Base-by-base conservation (phyloP, 179 eudicot genomes). In the Beta macrorhiza region DNA sequence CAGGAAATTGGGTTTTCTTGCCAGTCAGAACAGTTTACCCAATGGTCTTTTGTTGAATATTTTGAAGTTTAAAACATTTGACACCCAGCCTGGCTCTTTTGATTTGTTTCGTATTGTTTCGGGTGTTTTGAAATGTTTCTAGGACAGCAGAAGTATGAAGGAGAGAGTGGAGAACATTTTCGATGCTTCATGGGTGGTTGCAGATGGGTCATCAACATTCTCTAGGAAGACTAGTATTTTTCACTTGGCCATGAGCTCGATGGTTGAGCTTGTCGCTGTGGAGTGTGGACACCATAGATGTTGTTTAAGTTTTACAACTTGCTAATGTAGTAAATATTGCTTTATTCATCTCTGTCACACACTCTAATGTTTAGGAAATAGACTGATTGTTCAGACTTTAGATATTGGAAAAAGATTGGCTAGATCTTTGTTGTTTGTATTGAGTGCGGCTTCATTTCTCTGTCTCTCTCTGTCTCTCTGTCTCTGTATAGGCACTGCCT, bases 231-330 rank as follows among this genome's bases (percentile, higher is more conserved):
- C 11, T 49, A 49, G 8, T 49, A 29, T 80, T 63, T 45, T 74
- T 32, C 74, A 20, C 16, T 53, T 63, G 69, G 25, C 62, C 19
- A 29, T 45, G 49, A 51, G 69, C 11, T 25, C 37, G 73, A 17
- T 61, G 67, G 73, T n/a, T 62, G 15, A 68, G 67, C 37, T 61
- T 44, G 51, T 70, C 58, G 67, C 19, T 58, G 47, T 78, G 53
- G 75, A 76, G 51, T 42, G 10, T 15, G 75, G 74, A 32, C 78
- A 57, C 8, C 12, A 17, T 47, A 19, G 47, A 19, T 61, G 42
- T 20, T 45, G n/a, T 4, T 79, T 25, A 72, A 22, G 29, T 55
- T 42, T 71, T 49, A 15, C 22, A 9, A 3, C 61, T 25, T 45
- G 8, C 62, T 79, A 20, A 22, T 5, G 2, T 16, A 15, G 13